A percentile compares a stretch with the other conserved stretches of the same genome.
Conservation (phyloP, 768 basidiomycete species). For the Hemileccinum rubropunctum region DNA sequence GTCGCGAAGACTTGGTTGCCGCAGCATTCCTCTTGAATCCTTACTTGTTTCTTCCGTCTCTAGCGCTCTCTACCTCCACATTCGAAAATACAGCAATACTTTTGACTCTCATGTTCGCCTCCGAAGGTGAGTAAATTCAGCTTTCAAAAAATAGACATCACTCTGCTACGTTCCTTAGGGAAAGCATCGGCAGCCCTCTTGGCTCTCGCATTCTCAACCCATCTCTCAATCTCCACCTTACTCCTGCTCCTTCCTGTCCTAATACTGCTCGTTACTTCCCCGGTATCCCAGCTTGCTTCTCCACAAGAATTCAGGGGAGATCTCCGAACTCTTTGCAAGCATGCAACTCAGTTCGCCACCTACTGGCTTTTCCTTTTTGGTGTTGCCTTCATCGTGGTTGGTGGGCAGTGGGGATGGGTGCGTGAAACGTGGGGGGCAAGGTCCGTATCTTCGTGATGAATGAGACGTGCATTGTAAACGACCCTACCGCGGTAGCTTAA, state of each 20-base stretch:
- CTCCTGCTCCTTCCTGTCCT: constrained; percentile 66
- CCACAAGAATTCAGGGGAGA: constrained; percentile 38
- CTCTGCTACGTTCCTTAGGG: constrained; percentile 39
- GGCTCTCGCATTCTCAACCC: constrained; percentile 66
- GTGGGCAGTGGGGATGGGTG: constrained; percentile 68
- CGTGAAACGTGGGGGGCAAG: constrained; percentile 81
- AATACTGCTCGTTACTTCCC: constrained; percentile 59
- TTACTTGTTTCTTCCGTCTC: constrained; percentile 74
- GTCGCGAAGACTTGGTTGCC: constrained; percentile 61
- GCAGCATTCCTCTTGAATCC: constrained; percentile 84
- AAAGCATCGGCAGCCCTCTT: constrained; percentile 56
- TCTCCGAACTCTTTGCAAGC: constrained; percentile 19
- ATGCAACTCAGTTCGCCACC: constrained; percentile 44
- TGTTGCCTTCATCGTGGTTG: constrained; percentile 51
- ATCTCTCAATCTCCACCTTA: constrained; percentile 68
- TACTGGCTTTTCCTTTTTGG: constrained; percentile 47
- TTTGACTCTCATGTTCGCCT: constrained; percentile 65
- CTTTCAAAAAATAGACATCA: neutral
- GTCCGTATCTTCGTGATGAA: constrained; percentile 37
- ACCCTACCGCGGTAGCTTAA: constrained; percentile 47
- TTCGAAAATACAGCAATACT: constrained; percentile 77
- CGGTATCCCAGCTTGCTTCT: constrained; percentile 66
- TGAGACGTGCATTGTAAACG: neutral
- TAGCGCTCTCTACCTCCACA: constrained; percentile 79
- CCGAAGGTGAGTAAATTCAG: constrained; percentile 46